phyloP scores from a whole-genome alignment of 495 filamentous ascomycete species.

The Polyplosphaeria fusca region DNA sequence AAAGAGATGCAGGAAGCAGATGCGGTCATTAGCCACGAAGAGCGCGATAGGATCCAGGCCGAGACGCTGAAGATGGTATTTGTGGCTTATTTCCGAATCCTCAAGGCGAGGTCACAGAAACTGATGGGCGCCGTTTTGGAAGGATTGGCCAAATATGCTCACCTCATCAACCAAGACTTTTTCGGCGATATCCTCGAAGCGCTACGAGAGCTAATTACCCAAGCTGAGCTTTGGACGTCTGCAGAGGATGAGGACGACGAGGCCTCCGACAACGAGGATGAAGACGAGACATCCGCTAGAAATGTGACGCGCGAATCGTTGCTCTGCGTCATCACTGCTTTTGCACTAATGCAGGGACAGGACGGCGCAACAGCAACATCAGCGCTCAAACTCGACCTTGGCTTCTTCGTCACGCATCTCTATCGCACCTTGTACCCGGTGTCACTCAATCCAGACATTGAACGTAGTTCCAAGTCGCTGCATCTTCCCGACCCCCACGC shows the following conservation, averaged over 20 bases:
- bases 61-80: conserved; percentile 96
- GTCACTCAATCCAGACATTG: conserved; percentile 78
- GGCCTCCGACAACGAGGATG: conserved; percentile 47
- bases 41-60: conserved; percentile 85
- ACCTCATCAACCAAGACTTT: conserved; percentile 96
- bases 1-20: conserved; percentile 94
- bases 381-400: conserved; percentile 77
- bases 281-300: conserved; percentile 47
- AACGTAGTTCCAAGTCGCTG: conserved; percentile 74
- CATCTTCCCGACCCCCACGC: conserved; percentile 72
- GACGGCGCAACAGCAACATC: conserved; percentile 63
- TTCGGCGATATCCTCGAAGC: conserved; percentile 95
- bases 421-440: conserved; percentile 77
- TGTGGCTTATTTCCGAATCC: conserved; percentile 86
- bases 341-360: conserved; percentile 88
- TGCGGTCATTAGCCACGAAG: conserved; percentile 83
- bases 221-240: conserved; percentile 52
- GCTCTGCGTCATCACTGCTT: conserved; percentile 94
- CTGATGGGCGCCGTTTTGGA: conserved; percentile 94
- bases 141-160: conserved; percentile 86
- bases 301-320: conserved; percentile 80
- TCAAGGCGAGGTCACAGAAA: conserved; percentile 71
- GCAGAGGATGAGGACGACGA: conserved; percentile 44
- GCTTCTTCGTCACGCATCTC: conserved; percentile 90
- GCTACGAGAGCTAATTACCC: conserved; percentile 80